Conservation (phyloP, 2,329 filamentous ascomycete genomes). For the Pseudogymnoascus sp. region DNA sequence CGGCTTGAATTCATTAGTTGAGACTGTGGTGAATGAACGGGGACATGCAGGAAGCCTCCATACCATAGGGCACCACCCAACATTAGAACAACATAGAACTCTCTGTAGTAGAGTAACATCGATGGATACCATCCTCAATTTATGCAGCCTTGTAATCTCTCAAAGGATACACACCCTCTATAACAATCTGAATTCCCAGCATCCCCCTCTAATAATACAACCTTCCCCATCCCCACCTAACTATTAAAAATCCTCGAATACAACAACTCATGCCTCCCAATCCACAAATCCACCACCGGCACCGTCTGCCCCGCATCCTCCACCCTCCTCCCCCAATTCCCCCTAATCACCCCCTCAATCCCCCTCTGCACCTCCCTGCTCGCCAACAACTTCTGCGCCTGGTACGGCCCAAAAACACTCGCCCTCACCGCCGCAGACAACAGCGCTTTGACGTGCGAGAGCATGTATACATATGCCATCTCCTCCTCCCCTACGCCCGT, state of each 20-base stretch:
- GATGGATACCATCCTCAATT: neutral
- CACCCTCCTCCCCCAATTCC: conserved; percentile 52
- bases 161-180: neutral
- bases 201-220: neutral
- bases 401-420: conserved; percentile 73
- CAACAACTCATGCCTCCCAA: conserved; percentile 73
- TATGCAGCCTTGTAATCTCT: no score
- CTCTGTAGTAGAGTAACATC: neutral
- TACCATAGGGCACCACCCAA: neutral
- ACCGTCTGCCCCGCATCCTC: conserved; percentile 69
- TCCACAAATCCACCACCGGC: conserved; percentile 75
- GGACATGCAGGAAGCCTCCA: neutral
- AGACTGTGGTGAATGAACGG: neutral
- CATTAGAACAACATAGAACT: neutral
- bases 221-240: conserved; percentile 33
- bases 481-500: conserved; percentile 55
- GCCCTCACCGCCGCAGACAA: conserved; percentile 71
- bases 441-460: conserved; percentile 70
- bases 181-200: neutral
- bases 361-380: conserved; percentile 50
- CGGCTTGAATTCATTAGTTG: neutral
- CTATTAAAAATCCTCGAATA: conserved; percentile 87
- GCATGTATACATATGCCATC: conserved; percentile 67
- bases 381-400: conserved; percentile 68
- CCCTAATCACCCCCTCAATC: conserved; percentile 52